Percentiles rank a stretch among this genome's conserved stretches.
These are phyloP conservation scores for Monotropa hypopitys DNA, from an alignment of 179 eudicot genomes.

Conservation along the genomic window DNA sequence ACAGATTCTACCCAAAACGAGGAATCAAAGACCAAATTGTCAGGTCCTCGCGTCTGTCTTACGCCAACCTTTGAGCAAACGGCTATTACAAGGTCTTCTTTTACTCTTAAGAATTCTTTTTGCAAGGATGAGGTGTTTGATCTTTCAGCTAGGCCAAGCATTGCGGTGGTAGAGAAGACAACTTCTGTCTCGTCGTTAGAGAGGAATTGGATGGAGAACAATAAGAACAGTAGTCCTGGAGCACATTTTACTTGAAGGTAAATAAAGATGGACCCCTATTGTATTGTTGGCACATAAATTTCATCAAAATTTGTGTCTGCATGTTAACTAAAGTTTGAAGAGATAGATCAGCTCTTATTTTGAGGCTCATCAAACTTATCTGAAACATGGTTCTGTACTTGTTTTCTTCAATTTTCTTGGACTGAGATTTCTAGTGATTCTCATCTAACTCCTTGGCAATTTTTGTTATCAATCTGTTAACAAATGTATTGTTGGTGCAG, in stretches of 20 bases:
- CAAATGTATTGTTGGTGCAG: constrained; percentile 6
- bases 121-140: neutral
- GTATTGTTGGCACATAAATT: no score
- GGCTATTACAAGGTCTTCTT: constrained; percentile 10
- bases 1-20: neutral
- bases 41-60: neutral
- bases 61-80: neutral
- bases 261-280: neutral
- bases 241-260: neutral
- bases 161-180: constrained; percentile 6
- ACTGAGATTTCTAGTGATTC: neutral
- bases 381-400: neutral
- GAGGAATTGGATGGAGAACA: neutral
- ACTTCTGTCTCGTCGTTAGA: neutral
- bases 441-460: neutral
- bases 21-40: neutral
- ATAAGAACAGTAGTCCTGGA: neutral
- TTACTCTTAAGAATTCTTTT: constrained; percentile 8
- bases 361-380: neutral
- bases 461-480: neutral
- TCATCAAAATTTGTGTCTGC: no score
- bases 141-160: neutral
- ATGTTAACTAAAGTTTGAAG: neutral
- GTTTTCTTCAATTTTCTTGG: neutral
- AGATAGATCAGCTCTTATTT: neutral